These are phyloP conservation scores for Beverwykella pulmonaria DNA, from an alignment of 495 filamentous ascomycete species.

Conservation along the genomic window DNA sequence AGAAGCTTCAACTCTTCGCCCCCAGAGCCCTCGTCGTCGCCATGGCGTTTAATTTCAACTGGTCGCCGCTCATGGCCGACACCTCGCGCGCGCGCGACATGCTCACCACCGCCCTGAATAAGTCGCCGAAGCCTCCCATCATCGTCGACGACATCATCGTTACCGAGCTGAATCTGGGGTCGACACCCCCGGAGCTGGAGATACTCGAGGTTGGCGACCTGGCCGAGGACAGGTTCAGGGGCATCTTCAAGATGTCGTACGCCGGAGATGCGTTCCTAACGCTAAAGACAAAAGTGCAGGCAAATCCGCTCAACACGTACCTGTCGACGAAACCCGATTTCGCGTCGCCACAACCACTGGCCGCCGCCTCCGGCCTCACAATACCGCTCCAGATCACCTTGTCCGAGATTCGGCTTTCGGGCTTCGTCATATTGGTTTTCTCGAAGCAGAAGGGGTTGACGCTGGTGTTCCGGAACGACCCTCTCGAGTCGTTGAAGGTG, in stretches of 20 bases:
- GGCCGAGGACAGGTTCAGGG: conserved; percentile 94
- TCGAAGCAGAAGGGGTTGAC: conserved; percentile 96
- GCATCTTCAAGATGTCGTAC: conserved; percentile 99
- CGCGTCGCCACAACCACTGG: conserved; percentile 89
- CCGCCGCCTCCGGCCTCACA: conserved; percentile 87
- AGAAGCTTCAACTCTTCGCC: conserved; percentile 12
- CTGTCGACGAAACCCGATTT: conserved; percentile 87
- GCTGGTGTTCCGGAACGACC: conserved; percentile 96
- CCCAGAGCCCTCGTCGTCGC: not conserved
- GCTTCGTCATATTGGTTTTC: conserved; percentile 96
- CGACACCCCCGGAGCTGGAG: conserved; percentile 87
- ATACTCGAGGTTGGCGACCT: conserved; percentile 96
- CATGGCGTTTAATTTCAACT: conserved; percentile 99
- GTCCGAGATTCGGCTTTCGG: conserved; percentile 94
- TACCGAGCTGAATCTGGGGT: conserved; percentile 94
- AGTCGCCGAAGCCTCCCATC: conserved; percentile 96
- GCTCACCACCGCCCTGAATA: conserved; percentile 92
- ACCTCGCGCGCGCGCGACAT: conserved; percentile 89
- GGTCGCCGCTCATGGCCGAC: conserved; percentile 96
- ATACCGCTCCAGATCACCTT: conserved; percentile 96
- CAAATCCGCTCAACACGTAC: conserved; percentile 95
- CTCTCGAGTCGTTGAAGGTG: conserved; percentile 95
- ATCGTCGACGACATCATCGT: conserved; percentile 99
- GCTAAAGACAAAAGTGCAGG: conserved; percentile 91
- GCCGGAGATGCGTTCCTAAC: conserved; percentile 93